These are phyloP conservation scores for Hyphodiscus sp. DNA, from an alignment of 2,329 filamentous ascomycete species.

Conservation along the genomic window DNA sequence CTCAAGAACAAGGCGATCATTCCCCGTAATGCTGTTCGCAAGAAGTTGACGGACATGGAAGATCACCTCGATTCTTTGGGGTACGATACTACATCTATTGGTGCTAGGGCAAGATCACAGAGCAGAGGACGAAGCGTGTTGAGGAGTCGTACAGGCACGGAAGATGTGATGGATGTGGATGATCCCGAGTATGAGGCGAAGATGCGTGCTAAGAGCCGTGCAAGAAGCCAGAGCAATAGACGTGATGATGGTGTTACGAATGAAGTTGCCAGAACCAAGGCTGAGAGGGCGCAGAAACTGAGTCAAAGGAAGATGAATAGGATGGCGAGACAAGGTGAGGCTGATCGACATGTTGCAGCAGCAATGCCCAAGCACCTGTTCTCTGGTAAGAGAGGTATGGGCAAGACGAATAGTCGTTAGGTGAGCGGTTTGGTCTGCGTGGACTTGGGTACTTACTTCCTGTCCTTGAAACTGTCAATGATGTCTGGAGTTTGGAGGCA, in stretches of 20 bases:
- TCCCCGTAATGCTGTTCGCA: constrained; percentile 73
- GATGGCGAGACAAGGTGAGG: constrained; percentile 94
- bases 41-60: constrained; percentile 82
- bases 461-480: background rate
- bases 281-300: constrained; percentile 80
- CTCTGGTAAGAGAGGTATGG: constrained; percentile 43
- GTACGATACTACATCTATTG: constrained; percentile 71
- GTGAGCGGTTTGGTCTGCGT: background rate
- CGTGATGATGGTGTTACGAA: constrained; percentile 71
- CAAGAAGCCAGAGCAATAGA: constrained; percentile 61
- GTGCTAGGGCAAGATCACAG: constrained; percentile 64
- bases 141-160: constrained; percentile 55
- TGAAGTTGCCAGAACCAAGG: constrained; percentile 62
- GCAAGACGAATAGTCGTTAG: constrained; percentile 74
- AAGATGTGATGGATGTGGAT: constrained; percentile 73
- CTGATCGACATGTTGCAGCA: constrained; percentile 80
- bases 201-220: constrained; percentile 67
- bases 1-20: constrained; percentile 97
- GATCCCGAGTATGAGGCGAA: constrained; percentile 47
- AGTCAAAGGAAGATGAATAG: constrained; percentile 98
- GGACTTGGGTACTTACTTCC: background rate
- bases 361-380: constrained; percentile 87
- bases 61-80: constrained; percentile 78
- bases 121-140: constrained; percentile 65
- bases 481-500: constrained; percentile 2